Evolutionary conservation across 2,329 filamentous ascomycete genomes (phyloP).

Genomic region (Nannizziopsis barbatae): DNA sequence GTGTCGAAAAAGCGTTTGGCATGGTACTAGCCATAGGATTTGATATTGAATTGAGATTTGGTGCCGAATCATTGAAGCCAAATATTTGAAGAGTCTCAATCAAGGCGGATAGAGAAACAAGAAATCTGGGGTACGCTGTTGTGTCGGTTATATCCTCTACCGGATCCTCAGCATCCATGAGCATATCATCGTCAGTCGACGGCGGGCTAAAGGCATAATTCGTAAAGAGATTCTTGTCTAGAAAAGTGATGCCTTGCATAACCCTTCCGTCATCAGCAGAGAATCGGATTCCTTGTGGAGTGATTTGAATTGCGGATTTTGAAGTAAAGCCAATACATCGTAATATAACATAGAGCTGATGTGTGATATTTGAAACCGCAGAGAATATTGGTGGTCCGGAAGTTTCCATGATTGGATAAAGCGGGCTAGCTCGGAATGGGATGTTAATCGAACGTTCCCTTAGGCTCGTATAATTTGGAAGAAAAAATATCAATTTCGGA

Average conservation of each 20-base stretch:
- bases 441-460: background rate
- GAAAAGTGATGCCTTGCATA: slow-evolving; percentile 81
- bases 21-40: slow-evolving; percentile 33
- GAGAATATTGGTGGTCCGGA: slow-evolving; percentile 37
- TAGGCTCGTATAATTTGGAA: too few relatives aligned
- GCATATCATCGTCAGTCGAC: slow-evolving; percentile 17
- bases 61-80: slow-evolving; percentile 55
- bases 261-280: slow-evolving; percentile 78
- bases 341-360: slow-evolving; percentile 49
- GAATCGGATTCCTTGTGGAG: slow-evolving; percentile 73
- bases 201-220: slow-evolving; percentile 59
- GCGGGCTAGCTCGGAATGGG: background rate
- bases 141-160: slow-evolving; percentile 31
- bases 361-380: slow-evolving; percentile 50
- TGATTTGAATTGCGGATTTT: slow-evolving; percentile 60
- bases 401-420: slow-evolving; percentile 12
- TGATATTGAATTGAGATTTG: slow-evolving; percentile 22
- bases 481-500: too few relatives aligned
- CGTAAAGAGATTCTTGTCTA: slow-evolving; percentile 81
- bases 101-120: slow-evolving; percentile 74
- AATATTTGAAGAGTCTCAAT: slow-evolving; percentile 95
- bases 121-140: slow-evolving; percentile 55
- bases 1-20: slow-evolving; percentile 69
- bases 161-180: slow-evolving; percentile 23
- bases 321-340: slow-evolving; percentile 51